Base-by-base conservation (phyloP, 768 basidiomycete genomes). In the Macrocybe gigantea region DNA sequence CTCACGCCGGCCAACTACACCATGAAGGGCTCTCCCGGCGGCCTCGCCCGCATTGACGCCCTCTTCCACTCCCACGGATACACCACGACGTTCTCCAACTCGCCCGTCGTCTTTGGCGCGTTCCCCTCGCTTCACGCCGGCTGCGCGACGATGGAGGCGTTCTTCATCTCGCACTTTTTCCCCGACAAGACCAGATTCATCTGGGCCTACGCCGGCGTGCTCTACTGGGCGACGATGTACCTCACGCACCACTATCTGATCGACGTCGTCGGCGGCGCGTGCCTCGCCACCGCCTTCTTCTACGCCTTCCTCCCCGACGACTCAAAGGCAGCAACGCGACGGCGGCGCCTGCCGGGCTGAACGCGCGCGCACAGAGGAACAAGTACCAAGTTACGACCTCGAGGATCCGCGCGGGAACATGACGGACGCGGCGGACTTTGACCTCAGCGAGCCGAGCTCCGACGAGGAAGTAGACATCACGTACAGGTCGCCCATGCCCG, bases 211-310 rank as follows among this genome's bases (percentile, higher is more conserved):
- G 84, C 83, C 2, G 82, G 79, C 5, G 69, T 90, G 12, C 78
- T 99, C 4, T 98, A 95, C 64, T 99, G 96, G 96, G 85, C 90
- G 7, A 97, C 95, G 15, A 98, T 98, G 95, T 97, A 95, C 72
- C 85, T 95, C 58, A 91, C 90, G 3, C 93, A 96, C 66, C 95
- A 98, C 70, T 98, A 98, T 73, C 86, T 99, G 60, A 93, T 99
- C 68, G 96, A 99, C 61, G 90, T 97, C 61, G 90, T 93, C 42
- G 89, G 84, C 7, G 96, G 96, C 10, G 90, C 88, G 0, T 95
- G 93, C 61, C 78, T 99, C 53, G 86, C 94, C 41, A 84, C 86
- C 34, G 77, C 79, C 13, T 84, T 80, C 59, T 98, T 97, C 75
- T 97, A 92, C 71, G 59, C 88, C 53, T 85, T 84, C 68, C 82